Percentiles rank a stretch among this genome's conserved stretches.
Conservation (phyloP, 345 rosid species). For the Aurinia saxatilis region DNA sequence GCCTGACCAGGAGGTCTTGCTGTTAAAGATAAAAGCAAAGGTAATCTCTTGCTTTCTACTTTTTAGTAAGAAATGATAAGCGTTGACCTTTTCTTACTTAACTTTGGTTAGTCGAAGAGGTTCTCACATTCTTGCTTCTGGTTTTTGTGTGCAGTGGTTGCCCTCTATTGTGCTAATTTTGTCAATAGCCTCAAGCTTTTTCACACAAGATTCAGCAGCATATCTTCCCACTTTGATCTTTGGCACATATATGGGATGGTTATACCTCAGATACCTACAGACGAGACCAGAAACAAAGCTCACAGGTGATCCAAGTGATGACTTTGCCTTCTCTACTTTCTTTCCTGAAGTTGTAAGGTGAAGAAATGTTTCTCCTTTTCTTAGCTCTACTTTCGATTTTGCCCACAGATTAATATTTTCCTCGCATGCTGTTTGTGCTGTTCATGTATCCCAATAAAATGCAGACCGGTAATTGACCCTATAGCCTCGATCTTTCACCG, state of each 20-base stretch:
- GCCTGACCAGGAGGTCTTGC: conserved; percentile 83
- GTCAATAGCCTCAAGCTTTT: conserved; percentile 70
- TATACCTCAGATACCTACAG: conserved; percentile 87
- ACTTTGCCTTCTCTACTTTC: conserved; percentile 87
- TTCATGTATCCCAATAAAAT: background rate
- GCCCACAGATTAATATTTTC: background rate
- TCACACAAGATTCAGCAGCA: conserved; percentile 54
- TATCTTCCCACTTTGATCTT: conserved; percentile 90
- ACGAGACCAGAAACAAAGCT: conserved; percentile 79
- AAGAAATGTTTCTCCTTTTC: background rate
- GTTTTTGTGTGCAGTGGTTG: conserved; percentile 68
- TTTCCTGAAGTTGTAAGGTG: conserved; percentile 90
- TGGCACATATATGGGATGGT: conserved; percentile 90
- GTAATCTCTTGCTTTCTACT: conserved; percentile 26
- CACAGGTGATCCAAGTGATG: conserved; percentile 93
- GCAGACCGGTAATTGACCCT: conserved; percentile 85
- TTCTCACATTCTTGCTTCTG: conserved; percentile 15
- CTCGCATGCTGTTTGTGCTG: conserved; percentile 3
- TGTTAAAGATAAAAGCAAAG: conserved; percentile 82
- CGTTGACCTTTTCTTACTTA: background rate
- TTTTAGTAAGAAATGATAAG: background rate
- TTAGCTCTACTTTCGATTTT: background rate
- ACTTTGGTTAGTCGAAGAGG: background rate
- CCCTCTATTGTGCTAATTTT: conserved; percentile 67
- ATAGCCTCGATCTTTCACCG: conserved; percentile 74